These are phyloP conservation scores for Ascochyta fabae DNA, from an alignment of 2,329 filamentous ascomycete genomes.

Conservation along the genomic window DNA sequence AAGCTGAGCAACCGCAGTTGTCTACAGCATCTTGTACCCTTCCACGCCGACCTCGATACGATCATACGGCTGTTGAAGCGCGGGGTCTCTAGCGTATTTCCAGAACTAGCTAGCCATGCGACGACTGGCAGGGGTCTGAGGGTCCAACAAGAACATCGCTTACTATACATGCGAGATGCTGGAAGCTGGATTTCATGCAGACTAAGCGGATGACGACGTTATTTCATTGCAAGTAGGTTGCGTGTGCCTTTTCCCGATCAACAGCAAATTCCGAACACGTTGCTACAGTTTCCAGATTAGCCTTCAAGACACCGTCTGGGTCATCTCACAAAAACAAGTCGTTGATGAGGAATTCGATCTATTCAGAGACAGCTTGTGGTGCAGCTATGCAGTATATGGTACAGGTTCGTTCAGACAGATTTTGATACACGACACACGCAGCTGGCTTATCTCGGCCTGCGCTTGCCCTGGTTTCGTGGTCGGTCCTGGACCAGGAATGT, in stretches of 20 bases:
- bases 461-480: slow-evolving; percentile 88
- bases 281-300: background rate
- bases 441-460: slow-evolving; percentile 54
- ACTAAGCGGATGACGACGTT: background rate
- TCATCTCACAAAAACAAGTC: background rate
- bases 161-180: too few species aligned
- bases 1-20: background rate
- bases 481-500: slow-evolving; percentile 86
- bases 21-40: slow-evolving; percentile 16
- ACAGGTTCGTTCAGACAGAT: slow-evolving; percentile 29
- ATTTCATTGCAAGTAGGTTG: background rate
- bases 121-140: background rate
- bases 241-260: background rate
- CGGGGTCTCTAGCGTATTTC: slow-evolving; percentile 5
- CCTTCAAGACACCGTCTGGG: background rate
- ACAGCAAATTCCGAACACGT: background rate
- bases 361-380: slow-evolving; percentile 10
- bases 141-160: too few species aligned
- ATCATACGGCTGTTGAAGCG: slow-evolving; percentile 2
- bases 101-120: slow-evolving; percentile 18
- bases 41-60: background rate
- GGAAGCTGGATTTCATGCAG: too few species aligned
- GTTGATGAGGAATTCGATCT: slow-evolving; percentile 1
- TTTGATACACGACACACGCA: slow-evolving; percentile 21
- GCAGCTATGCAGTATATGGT: slow-evolving; percentile 20